phyloP scores from a whole-genome alignment of 352 stramenopile genomes.

The Pythium diclinum region DNA sequence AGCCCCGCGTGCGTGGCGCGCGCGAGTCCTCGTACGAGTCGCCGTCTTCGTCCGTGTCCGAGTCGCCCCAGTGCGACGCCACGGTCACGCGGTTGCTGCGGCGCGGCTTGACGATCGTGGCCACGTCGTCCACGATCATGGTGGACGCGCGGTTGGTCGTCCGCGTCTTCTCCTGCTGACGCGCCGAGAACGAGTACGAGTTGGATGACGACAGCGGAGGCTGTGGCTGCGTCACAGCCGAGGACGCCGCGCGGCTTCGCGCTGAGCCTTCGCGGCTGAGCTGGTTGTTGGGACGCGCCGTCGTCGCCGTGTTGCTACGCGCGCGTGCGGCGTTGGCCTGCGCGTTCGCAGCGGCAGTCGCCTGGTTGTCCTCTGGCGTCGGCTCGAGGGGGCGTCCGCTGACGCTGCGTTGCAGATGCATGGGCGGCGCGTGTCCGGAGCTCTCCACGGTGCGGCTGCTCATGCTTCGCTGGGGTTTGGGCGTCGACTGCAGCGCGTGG shows the following conservation, averaged over 20 bases:
- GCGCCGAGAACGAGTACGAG: slow-evolving; percentile 27
- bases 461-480: neutral
- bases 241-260: slow-evolving; percentile 12
- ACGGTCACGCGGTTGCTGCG: slow-evolving; percentile 15
- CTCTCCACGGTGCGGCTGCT: slow-evolving; percentile 8
- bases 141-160: slow-evolving; percentile 26
- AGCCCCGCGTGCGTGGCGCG: slow-evolving; percentile 44
- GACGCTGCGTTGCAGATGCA: slow-evolving; percentile 13
- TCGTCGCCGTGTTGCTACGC: slow-evolving; percentile 21
- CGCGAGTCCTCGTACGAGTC: slow-evolving; percentile 54
- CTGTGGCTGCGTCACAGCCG: neutral
- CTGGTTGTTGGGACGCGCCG: slow-evolving; percentile 5
- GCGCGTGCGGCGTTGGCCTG: slow-evolving; percentile 6
- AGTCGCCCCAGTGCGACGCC: slow-evolving; percentile 44
- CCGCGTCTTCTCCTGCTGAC: slow-evolving; percentile 25
- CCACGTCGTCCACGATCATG: slow-evolving; percentile 46
- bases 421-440: neutral
- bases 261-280: slow-evolving; percentile 15
- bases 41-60: slow-evolving; percentile 62
- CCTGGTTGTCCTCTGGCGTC: neutral
- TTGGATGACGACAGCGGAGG: slow-evolving; percentile 9
- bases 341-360: neutral
- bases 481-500: neutral
- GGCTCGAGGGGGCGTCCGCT: slow-evolving; percentile 18
- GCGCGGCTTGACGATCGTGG: slow-evolving; percentile 47